Conservation (phyloP, 352 stramenopile species). For the Achlya hypogyna region DNA sequence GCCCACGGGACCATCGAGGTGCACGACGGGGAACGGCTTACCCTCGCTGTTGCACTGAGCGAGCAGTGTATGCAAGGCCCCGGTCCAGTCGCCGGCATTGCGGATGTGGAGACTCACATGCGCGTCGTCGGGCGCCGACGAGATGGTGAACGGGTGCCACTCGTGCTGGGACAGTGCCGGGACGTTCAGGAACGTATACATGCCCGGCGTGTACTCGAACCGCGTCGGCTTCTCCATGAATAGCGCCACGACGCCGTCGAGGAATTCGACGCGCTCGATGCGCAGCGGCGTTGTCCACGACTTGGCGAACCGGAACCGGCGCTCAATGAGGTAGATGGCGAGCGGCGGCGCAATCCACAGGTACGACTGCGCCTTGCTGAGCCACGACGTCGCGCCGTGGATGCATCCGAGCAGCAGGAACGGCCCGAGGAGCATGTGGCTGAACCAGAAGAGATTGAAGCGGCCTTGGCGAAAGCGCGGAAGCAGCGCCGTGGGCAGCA, state of each 20-base stretch:
- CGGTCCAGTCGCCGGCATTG: constrained; percentile 59
- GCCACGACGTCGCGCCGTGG: constrained; percentile 54
- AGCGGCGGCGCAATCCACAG: constrained; percentile 47
- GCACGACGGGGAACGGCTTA: constrained; percentile 37
- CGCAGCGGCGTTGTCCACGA: constrained; percentile 43
- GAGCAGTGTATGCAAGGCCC: constrained; percentile 38
- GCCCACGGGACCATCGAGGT: constrained; percentile 48
- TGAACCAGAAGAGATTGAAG: constrained; percentile 62
- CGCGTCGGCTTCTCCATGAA: constrained; percentile 54
- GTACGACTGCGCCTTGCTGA: constrained; percentile 41
- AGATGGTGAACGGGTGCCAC: constrained; percentile 87
- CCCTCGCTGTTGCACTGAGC: constrained; percentile 13
- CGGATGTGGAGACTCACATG: constrained; percentile 63
- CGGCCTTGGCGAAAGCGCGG: constrained; percentile 40
- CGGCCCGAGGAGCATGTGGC: constrained; percentile 51
- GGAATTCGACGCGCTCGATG: constrained; percentile 34
- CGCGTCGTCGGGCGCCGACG: constrained; percentile 62
- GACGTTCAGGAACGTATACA: constrained; percentile 83
- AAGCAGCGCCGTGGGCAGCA: constrained; percentile 32
- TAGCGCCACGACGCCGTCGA: constrained; percentile 24
- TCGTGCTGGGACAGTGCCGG: constrained; percentile 61
- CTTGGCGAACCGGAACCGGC: constrained; percentile 48
- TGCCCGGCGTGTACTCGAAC: constrained; percentile 53
- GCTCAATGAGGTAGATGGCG: constrained; percentile 52
- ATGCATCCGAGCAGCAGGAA: constrained; percentile 50